These are phyloP conservation scores for Sapria himalayana DNA, from an alignment of 345 rosid genomes.

Conservation along the genomic window DNA sequence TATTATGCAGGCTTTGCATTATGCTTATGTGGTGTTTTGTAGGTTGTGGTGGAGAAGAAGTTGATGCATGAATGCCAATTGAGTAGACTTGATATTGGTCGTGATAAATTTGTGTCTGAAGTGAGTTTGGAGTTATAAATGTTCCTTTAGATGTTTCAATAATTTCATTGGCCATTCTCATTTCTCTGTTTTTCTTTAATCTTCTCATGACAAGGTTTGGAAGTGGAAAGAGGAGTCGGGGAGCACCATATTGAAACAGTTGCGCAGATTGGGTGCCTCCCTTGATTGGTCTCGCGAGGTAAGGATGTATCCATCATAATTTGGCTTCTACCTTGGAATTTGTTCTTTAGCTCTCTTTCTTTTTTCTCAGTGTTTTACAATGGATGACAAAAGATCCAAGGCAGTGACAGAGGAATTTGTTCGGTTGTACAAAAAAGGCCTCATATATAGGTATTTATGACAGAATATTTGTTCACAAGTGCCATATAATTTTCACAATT, in stretches of 20 bases:
- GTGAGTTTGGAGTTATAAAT: slow-evolving; percentile 20
- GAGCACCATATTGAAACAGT: slow-evolving; percentile 49
- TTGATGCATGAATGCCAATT: slow-evolving; percentile 54
- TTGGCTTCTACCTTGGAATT: background rate
- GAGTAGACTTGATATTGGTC: slow-evolving; percentile 87
- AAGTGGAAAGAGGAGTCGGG: slow-evolving; percentile 75
- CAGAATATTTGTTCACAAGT: too few species aligned
- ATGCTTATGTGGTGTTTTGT: slow-evolving; percentile 5
- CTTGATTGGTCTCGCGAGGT: slow-evolving; percentile 99
- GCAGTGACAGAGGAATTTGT: slow-evolving; percentile 82
- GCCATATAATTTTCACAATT: too few species aligned
- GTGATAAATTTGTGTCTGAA: slow-evolving; percentile 61
- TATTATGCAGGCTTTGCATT: background rate
- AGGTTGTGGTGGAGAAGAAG: slow-evolving; percentile 93
- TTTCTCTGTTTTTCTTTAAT: slow-evolving; percentile 5
- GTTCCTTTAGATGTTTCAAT: slow-evolving; percentile 6
- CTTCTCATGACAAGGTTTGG: slow-evolving; percentile 45
- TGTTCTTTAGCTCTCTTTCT: background rate
- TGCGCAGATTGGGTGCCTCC: slow-evolving; percentile 69
- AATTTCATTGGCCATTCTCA: background rate
- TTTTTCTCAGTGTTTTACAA: slow-evolving; percentile 55
- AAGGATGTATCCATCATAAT: slow-evolving; percentile 3
- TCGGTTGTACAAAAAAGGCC: slow-evolving; percentile 48
- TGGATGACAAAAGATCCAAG: slow-evolving; percentile 82
- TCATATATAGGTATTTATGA: slow-evolving; percentile 53